These are phyloP conservation scores for Diutina scorzettiae DNA, from an alignment of 1,139 yeast genomes.

Conservation along the genomic window DNA sequence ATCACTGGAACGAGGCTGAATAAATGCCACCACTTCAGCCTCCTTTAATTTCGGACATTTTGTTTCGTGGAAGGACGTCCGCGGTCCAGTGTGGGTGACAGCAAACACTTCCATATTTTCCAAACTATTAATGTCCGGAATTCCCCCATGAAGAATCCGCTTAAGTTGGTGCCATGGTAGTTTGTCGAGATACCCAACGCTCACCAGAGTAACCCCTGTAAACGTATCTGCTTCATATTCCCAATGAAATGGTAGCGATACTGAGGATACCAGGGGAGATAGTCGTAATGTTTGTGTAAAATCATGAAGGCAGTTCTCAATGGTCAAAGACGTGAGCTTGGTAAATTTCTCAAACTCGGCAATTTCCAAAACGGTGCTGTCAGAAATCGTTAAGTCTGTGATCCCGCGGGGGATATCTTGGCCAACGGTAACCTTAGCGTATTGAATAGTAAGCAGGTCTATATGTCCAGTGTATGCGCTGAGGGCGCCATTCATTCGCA, in stretches of 20 bases:
- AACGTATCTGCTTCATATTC: background rate
- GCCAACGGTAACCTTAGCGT: background rate
- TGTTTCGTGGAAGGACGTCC: background rate
- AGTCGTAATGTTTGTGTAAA: background rate
- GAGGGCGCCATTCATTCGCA: background rate
- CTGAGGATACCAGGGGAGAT: background rate
- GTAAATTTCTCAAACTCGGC: background rate
- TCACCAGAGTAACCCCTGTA: background rate
- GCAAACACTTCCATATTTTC: background rate
- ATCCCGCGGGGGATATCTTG: background rate
- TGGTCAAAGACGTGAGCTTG: background rate
- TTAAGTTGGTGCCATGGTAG: background rate
- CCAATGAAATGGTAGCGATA: background rate
- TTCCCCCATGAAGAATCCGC: background rate
- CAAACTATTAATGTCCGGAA: background rate
- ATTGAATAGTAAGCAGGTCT: background rate
- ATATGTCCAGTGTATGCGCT: background rate
- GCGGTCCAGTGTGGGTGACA: background rate
- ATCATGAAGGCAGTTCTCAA: background rate
- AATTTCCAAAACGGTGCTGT: background rate
- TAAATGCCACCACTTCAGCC: background rate
- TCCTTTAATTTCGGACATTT: background rate
- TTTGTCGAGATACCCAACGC: background rate
- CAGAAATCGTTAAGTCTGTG: background rate
- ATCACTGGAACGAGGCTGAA: background rate